Conservation (phyloP, 345 rosid genomes). For the Eucalyptus tenuipes region DNA sequence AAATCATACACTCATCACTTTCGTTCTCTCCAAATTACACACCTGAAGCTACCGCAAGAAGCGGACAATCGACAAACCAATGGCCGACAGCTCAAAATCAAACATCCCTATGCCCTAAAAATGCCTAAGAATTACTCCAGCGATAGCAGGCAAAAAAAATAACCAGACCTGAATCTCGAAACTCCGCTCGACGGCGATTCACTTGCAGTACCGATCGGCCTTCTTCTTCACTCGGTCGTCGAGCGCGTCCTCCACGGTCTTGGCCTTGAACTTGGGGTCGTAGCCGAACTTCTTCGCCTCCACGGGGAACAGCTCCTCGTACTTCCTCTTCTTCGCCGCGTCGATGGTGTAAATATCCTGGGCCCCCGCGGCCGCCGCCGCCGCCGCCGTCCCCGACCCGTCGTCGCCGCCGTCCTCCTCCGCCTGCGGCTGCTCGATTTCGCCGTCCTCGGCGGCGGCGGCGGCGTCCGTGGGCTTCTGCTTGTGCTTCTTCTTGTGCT, state of each 20-base stretch:
- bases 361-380: background rate
- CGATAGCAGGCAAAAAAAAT: background rate
- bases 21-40: background rate
- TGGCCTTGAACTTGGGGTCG: conserved; percentile 38
- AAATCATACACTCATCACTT: background rate
- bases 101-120: background rate
- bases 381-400: background rate
- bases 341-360: conserved; percentile 58
- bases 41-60: background rate
- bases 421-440: background rate
- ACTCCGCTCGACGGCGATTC: background rate
- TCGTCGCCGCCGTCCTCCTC: background rate
- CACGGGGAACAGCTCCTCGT: conserved; percentile 82
- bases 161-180: background rate
- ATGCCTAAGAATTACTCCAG: background rate
- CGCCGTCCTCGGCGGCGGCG: background rate
- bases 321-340: conserved; percentile 75
- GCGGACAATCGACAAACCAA: background rate
- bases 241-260: conserved; percentile 63
- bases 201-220: conserved; percentile 94
- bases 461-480: background rate
- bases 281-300: conserved; percentile 77
- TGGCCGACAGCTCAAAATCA: background rate
- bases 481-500: conserved; percentile 39
- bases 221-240: conserved; percentile 95